Evolutionary conservation across 345 rosid species (phyloP).

Genomic region (Euclidium syriacum): DNA sequence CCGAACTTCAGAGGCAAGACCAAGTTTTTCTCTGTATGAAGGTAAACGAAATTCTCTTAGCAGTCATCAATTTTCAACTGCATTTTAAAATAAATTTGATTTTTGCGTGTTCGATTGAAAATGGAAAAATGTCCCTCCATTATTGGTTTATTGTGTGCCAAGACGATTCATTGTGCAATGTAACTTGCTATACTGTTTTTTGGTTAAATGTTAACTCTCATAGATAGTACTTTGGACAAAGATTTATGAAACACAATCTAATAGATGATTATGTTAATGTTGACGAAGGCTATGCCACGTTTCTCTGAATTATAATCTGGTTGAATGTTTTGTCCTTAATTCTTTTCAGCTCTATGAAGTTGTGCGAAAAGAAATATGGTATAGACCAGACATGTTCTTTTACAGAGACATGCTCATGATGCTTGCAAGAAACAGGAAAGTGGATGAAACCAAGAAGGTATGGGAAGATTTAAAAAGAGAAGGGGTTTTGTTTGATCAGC

Average conservation of each 20-base stretch:
- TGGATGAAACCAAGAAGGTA: slow-evolving; percentile 52
- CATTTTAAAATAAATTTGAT: not conserved
- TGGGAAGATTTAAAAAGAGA: slow-evolving; percentile 82
- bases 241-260: too few species aligned
- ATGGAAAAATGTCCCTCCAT: too few species aligned
- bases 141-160: too few species aligned
- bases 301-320: not conserved
- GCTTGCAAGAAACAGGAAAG: slow-evolving; percentile 83
- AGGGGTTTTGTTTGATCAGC: slow-evolving; percentile 84
- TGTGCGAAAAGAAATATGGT: slow-evolving; percentile 90
- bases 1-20: slow-evolving; percentile 90
- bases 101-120: too few species aligned
- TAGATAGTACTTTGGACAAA: too few species aligned
- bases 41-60: slow-evolving; percentile 34
- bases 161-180: too few species aligned
- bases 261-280: not conserved
- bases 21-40: slow-evolving; percentile 86
- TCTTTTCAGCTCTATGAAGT: slow-evolving; percentile 62
- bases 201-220: too few species aligned
- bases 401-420: slow-evolving; percentile 91
- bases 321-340: not conserved
- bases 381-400: slow-evolving; percentile 84
- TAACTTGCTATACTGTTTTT: too few species aligned
- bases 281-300: not conserved
- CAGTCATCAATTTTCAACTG: not conserved